Evolutionary conservation across 2,329 filamentous ascomycete genomes (phyloP), one percentile per base, ranked within the genome.

Genomic region (Lachnellula hyalina): DNA sequence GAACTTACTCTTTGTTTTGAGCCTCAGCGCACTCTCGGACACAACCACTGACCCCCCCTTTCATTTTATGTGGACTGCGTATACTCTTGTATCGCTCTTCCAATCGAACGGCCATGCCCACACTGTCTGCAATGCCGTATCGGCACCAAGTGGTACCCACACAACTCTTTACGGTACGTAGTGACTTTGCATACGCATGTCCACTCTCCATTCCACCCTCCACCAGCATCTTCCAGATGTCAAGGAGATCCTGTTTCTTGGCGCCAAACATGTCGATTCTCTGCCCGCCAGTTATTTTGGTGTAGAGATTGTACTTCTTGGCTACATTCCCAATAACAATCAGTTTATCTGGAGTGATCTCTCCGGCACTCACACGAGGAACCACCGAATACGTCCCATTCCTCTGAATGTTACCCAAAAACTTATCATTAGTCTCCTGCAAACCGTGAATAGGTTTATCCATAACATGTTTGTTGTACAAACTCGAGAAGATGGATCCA

Each of bases 51-150:
- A 96, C 90, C 53, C 89, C 91, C 1, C 89, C 90, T 72, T 96
- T 96, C 70, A 95, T 82, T 76, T 96, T 96, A 71, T 96, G 91
- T 8, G 91, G 91, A 15, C 81, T 80, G n/a, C 91, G 83, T 55
- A 96, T 87, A 66, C 88, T 90, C 78, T 96, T 96, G 73, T 96
- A 96, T 46, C 91, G 83, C 74, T 96, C 89, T 72, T 96, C 91
- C 0, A 96, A 73, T 3, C 90, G 81, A 15, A 96, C 85, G 0
- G 91, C 91, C 86, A 96, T 89, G 11, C 91, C 91, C 0, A 96
- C 91, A 70, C 87, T 91, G 73, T 96, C 91, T 28, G 90, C 89
- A 53, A 96, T 86, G 51, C 91, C 91, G 65, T 86, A 96, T 1
- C 91, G 81, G 67, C 91, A 96, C 91, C 91, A 96, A 1, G 90